A percentile compares a stretch with the other conserved stretches of the same genome.
These are phyloP conservation scores for Chytridium lagenaria DNA, from an alignment of 371 early-diverging fungal genomes.

Conservation along the genomic window DNA sequence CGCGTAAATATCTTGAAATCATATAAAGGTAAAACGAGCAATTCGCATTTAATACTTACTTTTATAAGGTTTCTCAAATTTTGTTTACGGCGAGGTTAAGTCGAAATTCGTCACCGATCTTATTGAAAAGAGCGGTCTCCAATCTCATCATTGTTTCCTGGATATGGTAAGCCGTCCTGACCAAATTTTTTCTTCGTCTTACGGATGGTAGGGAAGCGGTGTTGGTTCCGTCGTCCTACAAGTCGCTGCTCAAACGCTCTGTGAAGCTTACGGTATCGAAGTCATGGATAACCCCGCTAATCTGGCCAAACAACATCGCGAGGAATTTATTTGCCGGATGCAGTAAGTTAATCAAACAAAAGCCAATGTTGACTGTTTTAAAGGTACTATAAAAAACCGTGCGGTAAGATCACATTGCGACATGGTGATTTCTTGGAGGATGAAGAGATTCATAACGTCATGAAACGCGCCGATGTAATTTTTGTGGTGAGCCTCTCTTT, in stretches of 20 bases:
- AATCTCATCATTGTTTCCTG: slow-evolving; percentile 76
- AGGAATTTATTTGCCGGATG: slow-evolving; percentile 80
- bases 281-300: slow-evolving; percentile 87
- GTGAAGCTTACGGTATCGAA: slow-evolving; percentile 88
- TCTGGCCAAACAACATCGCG: slow-evolving; percentile 77
- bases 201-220: slow-evolving; percentile 53
- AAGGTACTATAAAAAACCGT: slow-evolving; percentile 65
- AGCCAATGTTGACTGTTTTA: slow-evolving; percentile 20
- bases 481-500: slow-evolving; percentile 79
- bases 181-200: neutral
- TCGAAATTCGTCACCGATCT: slow-evolving; percentile 84
- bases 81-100: slow-evolving; percentile 95
- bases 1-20: slow-evolving; percentile 79
- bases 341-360: neutral
- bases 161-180: slow-evolving; percentile 73
- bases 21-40: slow-evolving; percentile 66
- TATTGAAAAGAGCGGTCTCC: slow-evolving; percentile 73
- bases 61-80: slow-evolving; percentile 81
- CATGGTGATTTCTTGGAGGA: slow-evolving; percentile 68
- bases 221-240: slow-evolving; percentile 97
- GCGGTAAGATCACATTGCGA: slow-evolving; percentile 45
- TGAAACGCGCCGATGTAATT: slow-evolving; percentile 80
- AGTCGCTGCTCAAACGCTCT: slow-evolving; percentile 87
- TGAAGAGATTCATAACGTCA: slow-evolving; percentile 37
- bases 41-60: slow-evolving; percentile 3